These are phyloP conservation scores for Fusarium brachygibbosum DNA, from an alignment of 2,329 filamentous ascomycete species.

Conservation along the genomic window DNA sequence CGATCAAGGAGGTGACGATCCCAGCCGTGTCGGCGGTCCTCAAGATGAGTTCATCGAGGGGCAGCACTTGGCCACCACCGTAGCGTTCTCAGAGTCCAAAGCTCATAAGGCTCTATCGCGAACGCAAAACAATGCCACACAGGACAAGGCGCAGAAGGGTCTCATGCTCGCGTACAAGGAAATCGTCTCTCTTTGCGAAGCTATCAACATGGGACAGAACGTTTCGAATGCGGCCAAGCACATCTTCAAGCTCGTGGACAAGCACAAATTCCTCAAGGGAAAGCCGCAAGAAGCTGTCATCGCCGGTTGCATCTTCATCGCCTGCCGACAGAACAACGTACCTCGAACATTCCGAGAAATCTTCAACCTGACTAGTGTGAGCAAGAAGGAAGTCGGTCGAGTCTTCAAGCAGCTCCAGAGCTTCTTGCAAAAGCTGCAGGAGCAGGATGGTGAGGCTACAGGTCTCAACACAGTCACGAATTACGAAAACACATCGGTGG, in stretches of 20 bases:
- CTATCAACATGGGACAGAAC: slow-evolving; percentile 82
- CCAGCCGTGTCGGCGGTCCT: slow-evolving; percentile 96
- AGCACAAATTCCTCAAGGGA: slow-evolving; percentile 93
- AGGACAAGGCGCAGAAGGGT: slow-evolving; percentile 86
- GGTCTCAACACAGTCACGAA: slow-evolving; percentile 71
- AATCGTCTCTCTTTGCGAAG: slow-evolving; percentile 89
- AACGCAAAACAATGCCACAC: slow-evolving; percentile 86
- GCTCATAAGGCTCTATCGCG: slow-evolving; percentile 81
- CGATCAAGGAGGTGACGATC: slow-evolving; percentile 95
- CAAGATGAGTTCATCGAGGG: slow-evolving; percentile 91
- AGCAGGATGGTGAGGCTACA: slow-evolving; percentile 62
- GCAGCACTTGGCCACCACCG: slow-evolving; percentile 88
- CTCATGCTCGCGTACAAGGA: slow-evolving; percentile 89
- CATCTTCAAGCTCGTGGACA: slow-evolving; percentile 94
- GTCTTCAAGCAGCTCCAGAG: slow-evolving; percentile 95
- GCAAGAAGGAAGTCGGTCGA: slow-evolving; percentile 96
- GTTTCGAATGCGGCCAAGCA: slow-evolving; percentile 93
- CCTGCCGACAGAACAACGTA: slow-evolving; percentile 89
- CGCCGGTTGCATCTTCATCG: slow-evolving; percentile 97
- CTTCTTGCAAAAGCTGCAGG: slow-evolving; percentile 83
- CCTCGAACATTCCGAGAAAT: slow-evolving; percentile 95
- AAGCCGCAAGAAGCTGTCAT: slow-evolving; percentile 95
- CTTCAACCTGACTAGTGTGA: slow-evolving; percentile 90
- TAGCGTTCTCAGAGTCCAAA: slow-evolving; percentile 83
- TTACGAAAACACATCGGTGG: slow-evolving; percentile 83